Evolutionary conservation across 2,329 filamentous ascomycete species (phyloP).

Genomic region (Nigrograna mackinnonii): DNA sequence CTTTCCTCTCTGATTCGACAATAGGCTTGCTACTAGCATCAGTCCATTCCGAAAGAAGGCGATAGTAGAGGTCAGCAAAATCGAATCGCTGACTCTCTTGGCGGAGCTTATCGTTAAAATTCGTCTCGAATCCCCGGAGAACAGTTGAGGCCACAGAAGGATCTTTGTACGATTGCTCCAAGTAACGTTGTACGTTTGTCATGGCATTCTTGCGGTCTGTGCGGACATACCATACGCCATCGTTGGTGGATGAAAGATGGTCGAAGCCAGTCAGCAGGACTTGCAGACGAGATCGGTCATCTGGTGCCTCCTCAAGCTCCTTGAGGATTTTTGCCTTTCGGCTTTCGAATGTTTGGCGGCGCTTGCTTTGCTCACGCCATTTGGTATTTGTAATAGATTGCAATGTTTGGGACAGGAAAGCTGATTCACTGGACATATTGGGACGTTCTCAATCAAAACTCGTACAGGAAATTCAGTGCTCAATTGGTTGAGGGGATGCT

Average conservation of each 20-base stretch:
- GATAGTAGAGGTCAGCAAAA: slow-evolving; percentile 19
- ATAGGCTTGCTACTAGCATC: slow-evolving; percentile 12
- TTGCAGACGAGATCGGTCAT: slow-evolving; percentile 11
- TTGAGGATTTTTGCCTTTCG: slow-evolving; percentile 11
- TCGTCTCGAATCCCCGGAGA: slow-evolving; percentile 11
- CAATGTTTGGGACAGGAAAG: slow-evolving; percentile 19
- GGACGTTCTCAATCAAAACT: not conserved
- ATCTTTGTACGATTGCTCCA: slow-evolving; percentile 15
- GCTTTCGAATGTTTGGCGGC: slow-evolving; percentile 13
- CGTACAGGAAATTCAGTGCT: slow-evolving; percentile 5
- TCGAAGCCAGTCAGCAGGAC: slow-evolving; percentile 11
- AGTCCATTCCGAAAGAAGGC: slow-evolving; percentile 16
- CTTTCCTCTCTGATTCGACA: slow-evolving; percentile 8
- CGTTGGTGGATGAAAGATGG: slow-evolving; percentile 15
- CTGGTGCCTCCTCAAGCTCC: slow-evolving; percentile 1
- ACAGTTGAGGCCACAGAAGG: slow-evolving; percentile 12
- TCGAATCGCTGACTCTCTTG: slow-evolving; percentile 17
- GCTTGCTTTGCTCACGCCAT: slow-evolving; percentile 16
- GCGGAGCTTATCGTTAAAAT: slow-evolving; percentile 13
- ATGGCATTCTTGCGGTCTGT: slow-evolving; percentile 9
- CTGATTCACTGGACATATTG: slow-evolving; percentile 13
- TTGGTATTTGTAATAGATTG: slow-evolving; percentile 19
- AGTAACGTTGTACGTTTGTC: slow-evolving; percentile 11
- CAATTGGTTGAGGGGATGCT: no score
- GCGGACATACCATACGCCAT: slow-evolving; percentile 13